Evolutionary conservation across 805 yeast genomes (phyloP).

Genomic region (Lachancea kluyveri): DNA sequence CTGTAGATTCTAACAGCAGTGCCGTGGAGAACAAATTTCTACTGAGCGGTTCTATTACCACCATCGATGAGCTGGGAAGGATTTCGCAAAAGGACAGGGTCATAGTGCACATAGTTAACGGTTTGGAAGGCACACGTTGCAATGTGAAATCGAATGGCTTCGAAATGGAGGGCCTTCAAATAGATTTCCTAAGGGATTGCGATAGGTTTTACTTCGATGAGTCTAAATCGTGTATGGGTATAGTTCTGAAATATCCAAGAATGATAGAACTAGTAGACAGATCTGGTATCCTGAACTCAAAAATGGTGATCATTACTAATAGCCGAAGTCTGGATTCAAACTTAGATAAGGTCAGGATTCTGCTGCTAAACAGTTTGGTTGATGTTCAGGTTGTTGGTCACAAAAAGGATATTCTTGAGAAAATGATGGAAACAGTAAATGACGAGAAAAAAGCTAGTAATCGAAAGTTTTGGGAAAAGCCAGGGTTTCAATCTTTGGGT

Average conservation of each 20-base stretch:
- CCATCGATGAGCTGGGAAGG: slow-evolving; percentile 5
- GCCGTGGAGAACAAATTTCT: too few relatives aligned
- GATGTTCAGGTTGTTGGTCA: slow-evolving; percentile 1
- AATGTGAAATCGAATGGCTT: slow-evolving; percentile 11
- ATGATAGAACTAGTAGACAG: slow-evolving; percentile 5
- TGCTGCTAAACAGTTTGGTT: slow-evolving; percentile 1
- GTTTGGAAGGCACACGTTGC: slow-evolving; percentile 12
- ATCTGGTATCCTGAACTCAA: neutral
- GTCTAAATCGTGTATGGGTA: slow-evolving; percentile 12
- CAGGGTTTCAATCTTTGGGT: slow-evolving; percentile 3
- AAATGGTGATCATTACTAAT: slow-evolving; percentile 7
- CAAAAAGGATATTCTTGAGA: neutral
- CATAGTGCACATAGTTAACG: slow-evolving; percentile 11
- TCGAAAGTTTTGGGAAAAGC: slow-evolving; percentile 2
- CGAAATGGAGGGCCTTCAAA: slow-evolving; percentile 11
- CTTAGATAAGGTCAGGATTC: neutral
- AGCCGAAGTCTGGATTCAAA: neutral
- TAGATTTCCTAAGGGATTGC: slow-evolving; percentile 18
- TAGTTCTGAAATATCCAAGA: slow-evolving; percentile 12
- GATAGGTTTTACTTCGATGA: slow-evolving; percentile 14
- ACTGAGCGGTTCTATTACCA: too few relatives aligned
- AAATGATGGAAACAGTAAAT: slow-evolving; percentile 1
- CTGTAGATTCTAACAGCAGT: too few relatives aligned
- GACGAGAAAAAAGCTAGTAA: neutral
- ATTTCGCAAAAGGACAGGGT: slow-evolving; percentile 7